Evolutionary conservation across 2,329 filamentous ascomycete genomes (phyloP), one percentile per base, ranked within the genome.

Genomic region (Fusarium musae): DNA sequence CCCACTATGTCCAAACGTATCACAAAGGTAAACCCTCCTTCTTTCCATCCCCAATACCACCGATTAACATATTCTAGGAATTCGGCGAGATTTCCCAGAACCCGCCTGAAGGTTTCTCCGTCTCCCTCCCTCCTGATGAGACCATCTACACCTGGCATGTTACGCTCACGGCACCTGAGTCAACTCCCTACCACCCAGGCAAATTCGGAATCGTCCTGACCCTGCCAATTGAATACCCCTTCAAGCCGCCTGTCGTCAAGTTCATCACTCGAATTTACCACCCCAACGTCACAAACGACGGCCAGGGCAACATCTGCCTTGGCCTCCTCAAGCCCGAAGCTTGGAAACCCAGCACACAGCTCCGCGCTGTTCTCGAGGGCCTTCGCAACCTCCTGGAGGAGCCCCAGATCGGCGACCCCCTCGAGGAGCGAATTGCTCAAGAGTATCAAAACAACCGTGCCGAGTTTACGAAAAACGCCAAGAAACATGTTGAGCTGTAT

Each of bases 211-310:
- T 98, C 69, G 84, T 91, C 70, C 86, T 97, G 75, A 87, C 83
- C 44, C 90, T 98, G 16, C 94, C 95, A 19, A 84, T 86, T 76
- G 92, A 94, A 79, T 97, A 97, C 86, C 95, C 95, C 40, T 97
- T 97, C 90, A 96, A 96, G 84, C 91, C 94, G 28, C 95, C 95
- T 21, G 85, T 88, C 68, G 87, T 97, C 76, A 90, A 88, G 79
- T 97, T 97, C 88, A 85, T 87, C 74, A 97, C 95, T 58, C 96
- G 95, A 84, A 93, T 97, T 86, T 98, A 97, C 88, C 95, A 98
- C 85, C 95, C 95, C 49, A 98, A 98, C 84, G 90, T 98, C 67
- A 94, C 92, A 79, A 96, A 97, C 87, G 95, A 97, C 82, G 88
- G 89, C 79, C 89, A 91, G 75, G 95, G 95, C 70, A 92, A 88